phyloP scores from a whole-genome alignment of 805 yeast species.

The Priceomyces medius region DNA sequence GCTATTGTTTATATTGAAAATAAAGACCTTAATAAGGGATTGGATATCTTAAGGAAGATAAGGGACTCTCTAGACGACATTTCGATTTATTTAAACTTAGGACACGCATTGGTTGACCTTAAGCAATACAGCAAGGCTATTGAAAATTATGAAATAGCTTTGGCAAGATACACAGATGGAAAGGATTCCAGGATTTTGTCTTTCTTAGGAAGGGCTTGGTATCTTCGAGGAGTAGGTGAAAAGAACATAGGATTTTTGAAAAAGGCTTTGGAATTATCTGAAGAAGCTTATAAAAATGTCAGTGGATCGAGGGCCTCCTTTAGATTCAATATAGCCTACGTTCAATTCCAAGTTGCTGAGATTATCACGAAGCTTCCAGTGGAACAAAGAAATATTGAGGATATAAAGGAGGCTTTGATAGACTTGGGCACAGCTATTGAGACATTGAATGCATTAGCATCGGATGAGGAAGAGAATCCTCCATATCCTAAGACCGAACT shows the following conservation, averaged over 20 bases:
- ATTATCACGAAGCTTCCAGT: conserved; percentile 60
- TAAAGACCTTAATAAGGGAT: conserved; percentile 68
- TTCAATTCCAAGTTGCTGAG: conserved; percentile 86
- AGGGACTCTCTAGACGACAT: conserved; percentile 87
- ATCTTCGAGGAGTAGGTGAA: conserved; percentile 68
- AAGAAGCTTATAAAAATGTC: conserved; percentile 48
- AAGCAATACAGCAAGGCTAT: conserved; percentile 82
- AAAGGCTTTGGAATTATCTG: conserved; percentile 61
- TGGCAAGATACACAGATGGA: conserved; percentile 59
- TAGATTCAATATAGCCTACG: conserved; percentile 77
- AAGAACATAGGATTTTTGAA: conserved; percentile 59
- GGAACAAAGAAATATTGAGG: conserved; percentile 59
- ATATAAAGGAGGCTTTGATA: conserved; percentile 53
- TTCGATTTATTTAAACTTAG: conserved; percentile 79
- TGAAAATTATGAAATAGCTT: conserved; percentile 82
- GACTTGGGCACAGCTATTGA: conserved; percentile 64
- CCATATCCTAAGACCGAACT: conserved; percentile 81
- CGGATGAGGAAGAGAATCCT: conserved; percentile 53
- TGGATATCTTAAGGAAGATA: conserved; percentile 82
- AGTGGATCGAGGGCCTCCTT: conserved; percentile 43
- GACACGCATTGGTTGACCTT: conserved; percentile 81
- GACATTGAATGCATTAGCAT: conserved; percentile 57
- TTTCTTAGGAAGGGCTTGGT: conserved; percentile 87
- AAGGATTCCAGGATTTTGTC: conserved; percentile 67
- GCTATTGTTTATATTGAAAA: conserved; percentile 91